Evolutionary conservation across 2,329 filamentous ascomycete species (phyloP).

Genomic region (Metarhizium guizhouense): DNA sequence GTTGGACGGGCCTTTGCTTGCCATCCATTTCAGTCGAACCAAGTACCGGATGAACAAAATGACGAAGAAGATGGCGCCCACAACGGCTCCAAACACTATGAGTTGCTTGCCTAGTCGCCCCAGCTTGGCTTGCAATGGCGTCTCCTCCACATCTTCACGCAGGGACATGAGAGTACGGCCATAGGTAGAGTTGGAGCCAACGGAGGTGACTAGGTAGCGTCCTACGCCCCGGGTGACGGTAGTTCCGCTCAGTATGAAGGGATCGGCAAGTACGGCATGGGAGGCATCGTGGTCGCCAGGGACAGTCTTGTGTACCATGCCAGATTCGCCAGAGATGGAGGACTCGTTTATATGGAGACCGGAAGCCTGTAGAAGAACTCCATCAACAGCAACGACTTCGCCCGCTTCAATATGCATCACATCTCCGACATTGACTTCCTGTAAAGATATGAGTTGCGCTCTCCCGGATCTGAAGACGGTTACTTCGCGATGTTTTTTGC

Average conservation of each 20-base stretch:
- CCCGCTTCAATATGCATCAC: conserved; percentile 65
- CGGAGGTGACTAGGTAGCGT: conserved; percentile 65
- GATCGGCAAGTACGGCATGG: conserved; percentile 49
- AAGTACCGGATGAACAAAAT: conserved; percentile 32
- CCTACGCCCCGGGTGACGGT: conserved; percentile 71
- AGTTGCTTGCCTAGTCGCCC: conserved; percentile 73
- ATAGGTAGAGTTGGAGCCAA: conserved; percentile 64
- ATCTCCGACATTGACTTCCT: conserved; percentile 66
- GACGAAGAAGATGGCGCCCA: conserved; percentile 32
- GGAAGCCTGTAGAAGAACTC: conserved; percentile 51
- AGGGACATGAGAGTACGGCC: conserved; percentile 74
- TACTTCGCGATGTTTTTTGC: conserved; percentile 67
- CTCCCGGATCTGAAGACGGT: conserved; percentile 70
- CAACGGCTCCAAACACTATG: conserved; percentile 30
- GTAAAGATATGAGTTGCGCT: conserved; percentile 58
- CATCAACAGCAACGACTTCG: conserved; percentile 62
- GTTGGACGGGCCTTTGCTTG: conserved; percentile 31
- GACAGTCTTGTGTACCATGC: conserved; percentile 56
- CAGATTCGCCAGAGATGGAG: conserved; percentile 67
- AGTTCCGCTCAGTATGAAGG: conserved; percentile 72
- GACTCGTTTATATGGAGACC: conserved; percentile 61
- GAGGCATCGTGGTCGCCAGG: conserved; percentile 50
- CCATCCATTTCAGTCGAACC: conserved; percentile 16
- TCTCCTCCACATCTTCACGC: conserved; percentile 67
- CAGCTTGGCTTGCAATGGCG: conserved; percentile 68